These are phyloP conservation scores for Amphicarpaea edgeworthii DNA, from an alignment of 306 rosid genomes.

Conservation along the genomic window DNA sequence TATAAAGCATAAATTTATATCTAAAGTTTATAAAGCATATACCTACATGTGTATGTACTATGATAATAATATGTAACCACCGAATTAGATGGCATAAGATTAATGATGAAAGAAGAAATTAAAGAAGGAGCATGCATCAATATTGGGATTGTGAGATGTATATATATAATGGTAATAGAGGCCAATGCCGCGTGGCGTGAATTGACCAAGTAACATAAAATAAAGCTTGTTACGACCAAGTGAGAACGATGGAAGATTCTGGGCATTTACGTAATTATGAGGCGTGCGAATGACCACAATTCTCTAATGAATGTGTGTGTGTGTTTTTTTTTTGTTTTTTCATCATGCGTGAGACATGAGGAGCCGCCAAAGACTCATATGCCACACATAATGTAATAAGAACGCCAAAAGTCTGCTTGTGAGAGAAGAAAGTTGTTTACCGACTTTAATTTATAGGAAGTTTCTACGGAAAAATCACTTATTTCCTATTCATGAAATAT, in stretches of 20 bases:
- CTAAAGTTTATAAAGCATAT: neutral
- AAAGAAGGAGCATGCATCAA: neutral
- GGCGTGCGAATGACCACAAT: too few species aligned
- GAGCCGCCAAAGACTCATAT: slow-evolving; percentile 40
- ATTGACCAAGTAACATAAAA: slow-evolving; percentile 39
- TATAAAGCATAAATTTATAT: too few species aligned
- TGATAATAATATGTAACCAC: neutral
- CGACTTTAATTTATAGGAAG: neutral
- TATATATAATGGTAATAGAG: neutral
- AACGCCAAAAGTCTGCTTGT: neutral
- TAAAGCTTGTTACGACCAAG: slow-evolving; percentile 26
- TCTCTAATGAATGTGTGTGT: too few species aligned
- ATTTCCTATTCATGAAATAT: too few species aligned
- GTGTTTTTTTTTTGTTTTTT: too few species aligned
- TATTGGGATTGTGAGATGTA: neutral
- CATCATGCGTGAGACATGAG: slow-evolving; percentile 23
- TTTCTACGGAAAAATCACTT: neutral
- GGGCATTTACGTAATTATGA: slow-evolving; percentile 39
- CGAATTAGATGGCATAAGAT: neutral
- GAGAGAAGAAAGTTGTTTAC: neutral
- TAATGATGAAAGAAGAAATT: too few species aligned
- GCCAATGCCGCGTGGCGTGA: slow-evolving; percentile 49
- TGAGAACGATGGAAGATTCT: slow-evolving; percentile 15
- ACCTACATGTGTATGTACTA: too few species aligned
- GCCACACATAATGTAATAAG: neutral